Base-by-base conservation (phyloP, 2,329 filamentous ascomycete genomes). In the Whalleya microplaca region DNA sequence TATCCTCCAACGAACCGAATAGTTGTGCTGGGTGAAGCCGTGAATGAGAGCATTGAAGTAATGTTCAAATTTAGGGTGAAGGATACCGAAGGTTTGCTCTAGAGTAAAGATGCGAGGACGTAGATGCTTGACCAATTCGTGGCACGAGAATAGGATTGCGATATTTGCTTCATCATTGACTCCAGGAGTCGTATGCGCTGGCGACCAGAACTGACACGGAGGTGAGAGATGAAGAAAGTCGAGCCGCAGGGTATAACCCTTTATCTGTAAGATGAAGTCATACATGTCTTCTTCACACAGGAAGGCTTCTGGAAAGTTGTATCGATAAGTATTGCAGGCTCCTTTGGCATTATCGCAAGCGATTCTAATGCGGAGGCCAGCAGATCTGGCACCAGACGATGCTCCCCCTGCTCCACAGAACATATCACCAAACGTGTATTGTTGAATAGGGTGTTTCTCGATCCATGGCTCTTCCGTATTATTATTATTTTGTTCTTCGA, bases 151-250 rank as follows among this genome's bases (percentile, higher is more conserved):
- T 0, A 87, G 67, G 0, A 80, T 80, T 1, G 85, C 84, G 0
- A 84, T 85, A 63, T 96, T 95, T 0, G 74, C 78, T 1, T 90
- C 88, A 45, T 92, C 87, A 20, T 86, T 79, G 6, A 75, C 75
- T 0, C 83, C 81, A 0, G 72, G 63, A 0, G 79, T 69, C 0
- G 90, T 93, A 56, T 96, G 87, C 0, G 87, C 88, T 0, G 85
- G 84, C 0, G 90, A 93, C 69, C 87, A 93, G 2, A 82, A 84
- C 63, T 94, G 90, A 53, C 92, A 96, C 0, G 91, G 91, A 0
- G 90, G 90, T 0, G 88, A 92, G 0, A 92, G 72, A 61, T 96
- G 91, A 0, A 91, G 73, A 1, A 94, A 75, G 63, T 95, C 90
- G 0, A 88, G 82, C 3, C 76, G 75, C 8, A 79, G 61, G 2